A percentile compares a stretch with the other conserved stretches of the same genome.
Evolutionary conservation across 257 asterid genomes (phyloP).

Genomic region (Capsicum baccatum): DNA sequence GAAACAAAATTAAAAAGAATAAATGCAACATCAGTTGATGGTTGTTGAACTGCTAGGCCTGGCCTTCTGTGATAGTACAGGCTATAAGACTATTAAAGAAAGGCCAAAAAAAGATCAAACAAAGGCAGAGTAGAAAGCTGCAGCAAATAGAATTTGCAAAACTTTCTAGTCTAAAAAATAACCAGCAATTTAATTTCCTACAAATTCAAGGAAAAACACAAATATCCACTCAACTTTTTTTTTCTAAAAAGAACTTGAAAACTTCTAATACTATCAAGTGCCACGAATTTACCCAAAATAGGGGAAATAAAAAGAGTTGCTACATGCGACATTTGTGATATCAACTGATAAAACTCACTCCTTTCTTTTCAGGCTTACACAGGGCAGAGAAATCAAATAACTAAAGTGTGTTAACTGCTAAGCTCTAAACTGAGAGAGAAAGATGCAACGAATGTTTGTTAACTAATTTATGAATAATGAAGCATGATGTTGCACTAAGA

Average conservation of each 20-base stretch:
- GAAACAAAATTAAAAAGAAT: no score
- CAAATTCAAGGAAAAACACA: background rate
- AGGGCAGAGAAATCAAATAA: background rate
- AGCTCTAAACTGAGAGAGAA: background rate
- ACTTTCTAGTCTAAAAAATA: background rate
- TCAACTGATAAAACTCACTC: background rate
- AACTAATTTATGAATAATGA: background rate
- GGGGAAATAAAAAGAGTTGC: background rate
- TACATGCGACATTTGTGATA: background rate
- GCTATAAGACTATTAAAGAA: no score
- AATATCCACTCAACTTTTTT: no score
- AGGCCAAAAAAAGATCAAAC: background rate
- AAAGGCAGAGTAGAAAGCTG: background rate
- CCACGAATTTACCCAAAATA: background rate
- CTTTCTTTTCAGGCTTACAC: background rate
- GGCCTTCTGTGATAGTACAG: no score
- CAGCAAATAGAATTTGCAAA: background rate
- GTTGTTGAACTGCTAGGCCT: no score
- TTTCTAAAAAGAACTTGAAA: no score
- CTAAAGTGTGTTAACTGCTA: background rate
- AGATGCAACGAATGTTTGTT: background rate
- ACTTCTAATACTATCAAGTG: background rate
- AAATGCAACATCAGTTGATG: no score
- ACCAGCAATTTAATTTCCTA: background rate
- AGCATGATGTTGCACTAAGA: background rate